Base-by-base conservation (phyloP, 495 filamentous ascomycete genomes). In the Neurospora tetrasperma region DNA sequence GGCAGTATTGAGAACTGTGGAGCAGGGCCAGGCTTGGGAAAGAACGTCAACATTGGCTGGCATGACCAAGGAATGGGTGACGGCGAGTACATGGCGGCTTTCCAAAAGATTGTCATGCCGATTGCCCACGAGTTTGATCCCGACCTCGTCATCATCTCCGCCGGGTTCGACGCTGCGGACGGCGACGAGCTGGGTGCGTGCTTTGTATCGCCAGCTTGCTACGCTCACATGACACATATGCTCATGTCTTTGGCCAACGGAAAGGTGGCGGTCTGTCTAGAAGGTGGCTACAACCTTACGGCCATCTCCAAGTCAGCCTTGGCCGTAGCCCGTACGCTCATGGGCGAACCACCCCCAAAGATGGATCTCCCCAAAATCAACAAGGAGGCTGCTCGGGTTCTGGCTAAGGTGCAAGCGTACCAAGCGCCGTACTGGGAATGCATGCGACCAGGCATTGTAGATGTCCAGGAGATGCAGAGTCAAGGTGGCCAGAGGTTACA, bases 211-310 rank as follows among this genome's bases (percentile, higher is more conserved):
- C 96, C 96, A 0, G 81, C 89, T 31, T 95, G 96, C 78, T 99
- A 98, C 79, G 93, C 94, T 23, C 95, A 98, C 77, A 98, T 99
- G 96, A 98, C 96, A 10, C 93, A 97, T 78, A 97, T 98, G 94
- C 87, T 99, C 20, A 98, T 98, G 94, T 90, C 91, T 14, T 87
- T 99, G n/a, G 94, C 96, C 3, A 85, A 90, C 62, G 96, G 96
- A 44, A 97, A 96, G 79, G 85, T 98, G 66, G 93, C 92, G 11
- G 93, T 97, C 35, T 97, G 94, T 78, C 84, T 99, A 16, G 96
- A 97, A 86, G 96, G 96, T 70, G 96, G 96, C 23, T 99, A 99
- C 79, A 97, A 99, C 76, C 89, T 98, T 62, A 84, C 88, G 11
- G 95, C 96, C 1, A 98, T 99, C 71, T 94, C 94, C 0, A 89